These are phyloP conservation scores for Capronia americana DNA, from an alignment of 2,329 filamentous ascomycete genomes.

Conservation along the genomic window DNA sequence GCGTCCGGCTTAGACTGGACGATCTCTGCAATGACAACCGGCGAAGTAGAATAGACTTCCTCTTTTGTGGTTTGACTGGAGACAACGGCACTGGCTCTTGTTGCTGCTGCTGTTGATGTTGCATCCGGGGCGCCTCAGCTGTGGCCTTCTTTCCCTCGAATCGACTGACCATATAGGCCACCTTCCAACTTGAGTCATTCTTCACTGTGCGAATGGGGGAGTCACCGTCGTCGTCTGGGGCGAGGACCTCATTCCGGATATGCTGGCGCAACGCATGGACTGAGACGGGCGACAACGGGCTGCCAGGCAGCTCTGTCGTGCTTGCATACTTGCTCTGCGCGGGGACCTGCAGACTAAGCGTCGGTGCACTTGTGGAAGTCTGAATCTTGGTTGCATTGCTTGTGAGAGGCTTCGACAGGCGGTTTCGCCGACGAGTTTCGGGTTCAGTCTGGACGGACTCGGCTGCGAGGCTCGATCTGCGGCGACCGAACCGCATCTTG, in stretches of 20 bases:
- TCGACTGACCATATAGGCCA: conserved; percentile 34
- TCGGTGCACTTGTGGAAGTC: conserved; percentile 17
- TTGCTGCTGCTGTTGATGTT: conserved; percentile 6
- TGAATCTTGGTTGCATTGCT: conserved; percentile 34
- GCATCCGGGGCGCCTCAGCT: conserved; percentile 14
- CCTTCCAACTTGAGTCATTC: conserved; percentile 27
- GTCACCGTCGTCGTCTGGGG: conserved; percentile 2
- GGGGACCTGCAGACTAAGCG: conserved; percentile 27
- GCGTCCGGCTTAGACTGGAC: conserved; percentile 23
- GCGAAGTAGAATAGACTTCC: conserved; percentile 28
- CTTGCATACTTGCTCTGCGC: conserved; percentile 27
- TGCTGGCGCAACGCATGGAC: conserved; percentile 24
- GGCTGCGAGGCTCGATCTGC: conserved; percentile 27
- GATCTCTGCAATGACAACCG: conserved; percentile 27
- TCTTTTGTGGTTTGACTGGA: conserved; percentile 28
- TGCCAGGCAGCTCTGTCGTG: conserved; percentile 14
- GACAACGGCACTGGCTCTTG: conserved; percentile 17
- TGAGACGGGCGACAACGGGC: conserved; percentile 25
- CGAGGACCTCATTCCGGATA: conserved; percentile 20
- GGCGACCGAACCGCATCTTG: conserved; percentile 32
- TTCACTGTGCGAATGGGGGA: conserved; percentile 19
- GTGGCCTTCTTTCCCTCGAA: conserved; percentile 26
- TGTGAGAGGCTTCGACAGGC: conserved; percentile 39
- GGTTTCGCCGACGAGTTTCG: conserved; percentile 37
- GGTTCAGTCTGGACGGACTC: conserved; percentile 23